These are phyloP conservation scores for Dissoconium aciculare DNA, from an alignment of 2,329 filamentous ascomycete species.

Conservation along the genomic window DNA sequence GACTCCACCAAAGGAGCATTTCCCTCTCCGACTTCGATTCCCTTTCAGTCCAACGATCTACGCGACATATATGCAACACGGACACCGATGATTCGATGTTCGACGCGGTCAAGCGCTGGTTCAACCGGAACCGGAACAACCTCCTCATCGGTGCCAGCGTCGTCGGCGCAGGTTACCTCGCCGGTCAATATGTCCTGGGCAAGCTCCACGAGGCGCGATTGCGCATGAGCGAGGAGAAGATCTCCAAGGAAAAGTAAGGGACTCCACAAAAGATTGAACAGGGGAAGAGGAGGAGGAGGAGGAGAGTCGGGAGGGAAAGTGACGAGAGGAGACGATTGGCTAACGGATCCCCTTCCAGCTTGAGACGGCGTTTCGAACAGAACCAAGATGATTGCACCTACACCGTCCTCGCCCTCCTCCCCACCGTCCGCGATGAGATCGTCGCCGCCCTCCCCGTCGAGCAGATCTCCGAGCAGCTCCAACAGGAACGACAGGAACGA, in stretches of 20 bases:
- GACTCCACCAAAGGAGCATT: no score
- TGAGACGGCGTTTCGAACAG: slow-evolving; percentile 91
- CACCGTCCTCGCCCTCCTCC: slow-evolving; percentile 87
- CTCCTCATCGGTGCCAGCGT: slow-evolving; percentile 79
- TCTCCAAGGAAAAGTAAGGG: slow-evolving; percentile 85
- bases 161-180: slow-evolving; percentile 78
- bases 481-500: slow-evolving; percentile 75
- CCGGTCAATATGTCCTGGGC: slow-evolving; percentile 77
- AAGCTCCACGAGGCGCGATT: slow-evolving; percentile 89
- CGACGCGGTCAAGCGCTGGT: slow-evolving; percentile 45
- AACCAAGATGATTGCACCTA: slow-evolving; percentile 99
- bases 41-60: no score
- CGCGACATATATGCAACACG: no score
- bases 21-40: no score
- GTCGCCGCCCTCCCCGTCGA: slow-evolving; percentile 80
- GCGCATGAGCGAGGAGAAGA: slow-evolving; percentile 90
- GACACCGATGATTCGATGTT: no score
- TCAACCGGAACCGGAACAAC: slow-evolving; percentile 79
- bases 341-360: slow-evolving; percentile 36
- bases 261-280: no score
- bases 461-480: slow-evolving; percentile 80
- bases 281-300: no score
- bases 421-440: slow-evolving; percentile 80
- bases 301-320: not conserved
- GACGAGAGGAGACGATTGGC: slow-evolving; percentile 1